Conservation (phyloP, 176 grass and related monocot genomes). For the Melocanna baccifera region DNA sequence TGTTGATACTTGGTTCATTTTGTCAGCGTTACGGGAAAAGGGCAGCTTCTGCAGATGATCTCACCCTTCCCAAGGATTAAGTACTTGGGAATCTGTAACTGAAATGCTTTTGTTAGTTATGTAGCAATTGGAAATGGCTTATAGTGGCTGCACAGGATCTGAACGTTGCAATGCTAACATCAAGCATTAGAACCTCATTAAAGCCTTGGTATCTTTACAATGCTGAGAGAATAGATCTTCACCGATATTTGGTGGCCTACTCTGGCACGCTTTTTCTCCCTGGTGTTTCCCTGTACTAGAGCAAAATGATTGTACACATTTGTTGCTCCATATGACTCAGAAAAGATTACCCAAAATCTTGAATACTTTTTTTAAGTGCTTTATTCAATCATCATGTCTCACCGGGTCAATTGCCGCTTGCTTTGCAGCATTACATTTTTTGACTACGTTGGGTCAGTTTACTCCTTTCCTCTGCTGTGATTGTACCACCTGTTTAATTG, state of each 20-base stretch:
- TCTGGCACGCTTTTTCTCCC: neutral
- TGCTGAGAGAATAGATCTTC: conserved; percentile 6
- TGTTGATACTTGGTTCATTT: conserved; percentile 26
- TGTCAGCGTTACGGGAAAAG: conserved; percentile 56
- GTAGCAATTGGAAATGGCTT: conserved; percentile 7
- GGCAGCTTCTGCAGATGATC: conserved; percentile 37
- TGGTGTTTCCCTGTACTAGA: neutral
- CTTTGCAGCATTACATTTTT: neutral
- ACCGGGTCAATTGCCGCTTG: neutral
- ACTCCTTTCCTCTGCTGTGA: neutral
- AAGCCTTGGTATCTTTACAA: neutral
- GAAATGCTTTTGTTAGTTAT: conserved; percentile 20
- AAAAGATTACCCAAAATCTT: conserved; percentile 4
- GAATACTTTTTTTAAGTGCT: neutral
- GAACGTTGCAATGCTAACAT: conserved; percentile 8
- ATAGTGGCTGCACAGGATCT: conserved; percentile 2
- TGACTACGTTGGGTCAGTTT: neutral
- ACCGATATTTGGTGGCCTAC: neutral
- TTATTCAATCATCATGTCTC: neutral
- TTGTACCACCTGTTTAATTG: neutral
- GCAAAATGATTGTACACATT: conserved; percentile 25
- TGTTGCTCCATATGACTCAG: neutral
- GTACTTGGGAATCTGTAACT: neutral
- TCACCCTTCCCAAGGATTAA: conserved; percentile 38
- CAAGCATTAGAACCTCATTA: conserved; percentile 11